A percentile compares a stretch with the other conserved stretches of the same genome.
These are phyloP conservation scores for Fragaria iinumae DNA, from an alignment of 306 rosid genomes.

Conservation along the genomic window DNA sequence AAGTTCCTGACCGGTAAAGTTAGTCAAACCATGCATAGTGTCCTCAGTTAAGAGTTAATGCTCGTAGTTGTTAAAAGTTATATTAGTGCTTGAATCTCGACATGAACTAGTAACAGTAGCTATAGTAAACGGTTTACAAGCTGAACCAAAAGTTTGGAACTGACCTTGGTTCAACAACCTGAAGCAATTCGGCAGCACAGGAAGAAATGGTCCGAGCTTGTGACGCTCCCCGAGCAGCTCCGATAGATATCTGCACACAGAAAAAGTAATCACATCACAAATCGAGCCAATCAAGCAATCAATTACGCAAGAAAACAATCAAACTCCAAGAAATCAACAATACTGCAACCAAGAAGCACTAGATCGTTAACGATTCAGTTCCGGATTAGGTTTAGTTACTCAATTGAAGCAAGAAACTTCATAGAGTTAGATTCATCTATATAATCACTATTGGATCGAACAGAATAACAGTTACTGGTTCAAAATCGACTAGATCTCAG, in stretches of 20 bases:
- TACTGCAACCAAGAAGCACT: not conserved
- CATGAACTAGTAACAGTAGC: slow-evolving; percentile 18
- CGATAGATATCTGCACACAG: slow-evolving; percentile 53
- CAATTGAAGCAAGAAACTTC: not conserved
- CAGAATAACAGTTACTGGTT: not conserved
- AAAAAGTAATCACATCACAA: not conserved
- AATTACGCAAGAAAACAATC: not conserved
- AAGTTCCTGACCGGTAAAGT: not conserved
- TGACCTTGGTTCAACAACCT: slow-evolving; percentile 90
- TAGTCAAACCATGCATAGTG: not conserved
- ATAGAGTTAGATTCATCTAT: not conserved
- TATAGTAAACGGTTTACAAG: slow-evolving; percentile 3
- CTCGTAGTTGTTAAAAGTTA: not conserved
- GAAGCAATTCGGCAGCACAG: slow-evolving; percentile 65
- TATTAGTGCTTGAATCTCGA: not conserved
- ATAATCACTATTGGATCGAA: not conserved
- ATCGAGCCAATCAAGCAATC: not conserved
- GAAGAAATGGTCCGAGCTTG: slow-evolving; percentile 70
- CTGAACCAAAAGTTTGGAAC: slow-evolving; percentile 25
- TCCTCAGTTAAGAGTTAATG: not conserved
- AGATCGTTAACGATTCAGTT: not conserved
- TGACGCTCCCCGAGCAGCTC: slow-evolving; percentile 83
- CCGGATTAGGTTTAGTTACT: not conserved
- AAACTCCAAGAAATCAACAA: not conserved
- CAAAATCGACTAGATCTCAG: slow-evolving; percentile 16